phyloP scores from a whole-genome alignment of 495 filamentous ascomycete genomes.

The Penicillium coprophilum region DNA sequence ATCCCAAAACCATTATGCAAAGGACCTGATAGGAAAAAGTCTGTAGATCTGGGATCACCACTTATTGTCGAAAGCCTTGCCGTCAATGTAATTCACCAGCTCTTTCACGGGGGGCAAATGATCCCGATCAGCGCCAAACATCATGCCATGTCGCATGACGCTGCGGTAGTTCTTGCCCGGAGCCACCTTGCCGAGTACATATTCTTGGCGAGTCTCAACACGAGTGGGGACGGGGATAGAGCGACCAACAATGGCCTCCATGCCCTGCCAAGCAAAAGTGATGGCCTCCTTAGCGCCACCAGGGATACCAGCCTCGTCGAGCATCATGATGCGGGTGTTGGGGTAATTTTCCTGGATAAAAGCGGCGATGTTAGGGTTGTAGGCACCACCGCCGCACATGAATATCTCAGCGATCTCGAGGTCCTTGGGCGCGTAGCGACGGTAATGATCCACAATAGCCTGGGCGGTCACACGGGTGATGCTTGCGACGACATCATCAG shows the following conservation, averaged over 20 bases:
- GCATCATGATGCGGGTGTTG: constrained; percentile 49
- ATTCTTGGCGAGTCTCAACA: constrained; percentile 49
- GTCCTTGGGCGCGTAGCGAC: constrained; percentile 47
- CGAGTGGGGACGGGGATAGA: constrained; percentile 51
- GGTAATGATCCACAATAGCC: constrained; percentile 56
- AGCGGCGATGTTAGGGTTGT: constrained; percentile 55
- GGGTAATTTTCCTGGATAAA: constrained; percentile 52
- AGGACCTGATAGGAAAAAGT: not conserved
- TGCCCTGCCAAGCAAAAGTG: constrained; percentile 56
- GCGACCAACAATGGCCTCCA: constrained; percentile 54
- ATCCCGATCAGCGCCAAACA: constrained; percentile 46
- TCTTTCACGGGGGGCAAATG: constrained; percentile 50
- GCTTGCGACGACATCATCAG: constrained; percentile 54
- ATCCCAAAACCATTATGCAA: constrained; percentile 9
- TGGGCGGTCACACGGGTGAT: constrained; percentile 58
- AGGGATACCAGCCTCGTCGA: constrained; percentile 55
- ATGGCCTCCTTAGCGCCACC: constrained; percentile 58
- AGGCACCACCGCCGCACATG: constrained; percentile 59
- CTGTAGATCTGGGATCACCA: constrained; percentile 26
- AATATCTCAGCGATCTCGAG: constrained; percentile 56
- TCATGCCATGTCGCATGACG: constrained; percentile 49
- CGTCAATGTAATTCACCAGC: constrained; percentile 46
- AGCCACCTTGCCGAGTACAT: constrained; percentile 53
- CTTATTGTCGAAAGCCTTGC: constrained; percentile 48
- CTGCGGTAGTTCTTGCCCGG: constrained; percentile 55